These are phyloP conservation scores for Arthrocladium fulminans DNA, from an alignment of 2,329 filamentous ascomycete genomes.

Conservation along the genomic window DNA sequence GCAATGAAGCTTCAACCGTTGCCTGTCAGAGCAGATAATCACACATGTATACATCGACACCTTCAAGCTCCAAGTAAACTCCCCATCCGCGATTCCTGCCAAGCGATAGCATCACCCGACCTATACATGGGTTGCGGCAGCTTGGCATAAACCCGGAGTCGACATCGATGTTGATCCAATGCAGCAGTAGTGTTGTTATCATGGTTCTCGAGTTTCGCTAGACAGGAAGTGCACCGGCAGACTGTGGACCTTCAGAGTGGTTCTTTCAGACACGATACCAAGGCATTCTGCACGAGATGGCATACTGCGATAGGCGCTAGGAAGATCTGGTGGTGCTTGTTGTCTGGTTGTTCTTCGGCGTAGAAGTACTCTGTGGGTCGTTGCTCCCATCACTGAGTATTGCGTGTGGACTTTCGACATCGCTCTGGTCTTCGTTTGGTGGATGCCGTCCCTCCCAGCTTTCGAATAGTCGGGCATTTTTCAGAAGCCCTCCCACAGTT, in stretches of 20 bases:
- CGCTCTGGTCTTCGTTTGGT: constrained; percentile 3
- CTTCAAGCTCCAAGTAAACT: background rate
- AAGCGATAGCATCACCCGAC: background rate
- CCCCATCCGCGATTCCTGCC: background rate
- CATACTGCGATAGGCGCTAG: background rate
- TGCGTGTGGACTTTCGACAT: background rate
- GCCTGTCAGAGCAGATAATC: no score
- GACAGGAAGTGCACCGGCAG: background rate
- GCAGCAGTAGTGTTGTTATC: background rate
- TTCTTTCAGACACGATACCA: background rate
- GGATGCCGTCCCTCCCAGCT: constrained; percentile 8
- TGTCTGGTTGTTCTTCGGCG: background rate
- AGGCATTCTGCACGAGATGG: background rate
- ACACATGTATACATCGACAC: no score
- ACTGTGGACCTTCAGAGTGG: background rate
- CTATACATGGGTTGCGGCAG: background rate
- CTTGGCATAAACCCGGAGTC: background rate
- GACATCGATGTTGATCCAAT: background rate
- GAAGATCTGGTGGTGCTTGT: background rate
- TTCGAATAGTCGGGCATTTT: constrained; percentile 10
- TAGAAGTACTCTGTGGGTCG: background rate
- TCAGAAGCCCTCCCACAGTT: constrained; percentile 26
- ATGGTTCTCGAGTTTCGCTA: background rate
- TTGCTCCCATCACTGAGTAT: background rate
- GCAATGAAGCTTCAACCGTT: no score